Evolutionary conservation across 2,329 filamentous ascomycete species (phyloP), one percentile per base, ranked within the genome.

Genomic region (Claviceps purpurea): DNA sequence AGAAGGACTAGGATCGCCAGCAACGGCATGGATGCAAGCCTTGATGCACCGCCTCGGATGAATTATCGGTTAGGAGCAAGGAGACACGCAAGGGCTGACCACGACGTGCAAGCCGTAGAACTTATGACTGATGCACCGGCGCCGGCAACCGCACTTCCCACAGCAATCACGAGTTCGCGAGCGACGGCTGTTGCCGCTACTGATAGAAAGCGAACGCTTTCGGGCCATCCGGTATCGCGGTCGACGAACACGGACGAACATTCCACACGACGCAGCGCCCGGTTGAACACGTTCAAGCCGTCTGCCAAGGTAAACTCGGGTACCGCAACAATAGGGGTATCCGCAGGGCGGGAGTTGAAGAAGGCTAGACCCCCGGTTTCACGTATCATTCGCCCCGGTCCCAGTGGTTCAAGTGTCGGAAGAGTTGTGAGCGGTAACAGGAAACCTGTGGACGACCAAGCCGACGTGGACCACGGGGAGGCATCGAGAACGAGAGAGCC

Each of bases 121-220:
- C 58, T 59, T 59, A 62, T 72, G 48, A 58, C 65, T 2, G 77
- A 79, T 41, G 64, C 70, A 1, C 58, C 68, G 57, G 47, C 61
- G 60, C 46, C 26, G 60, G 56, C 66, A 58, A 51, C 64, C 60
- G 48, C 65, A 59, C 68, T 63, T 72, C 48, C 62, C 60, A 47
- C 65, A 60, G 68, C 63, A 72, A 70, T 59, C 22, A 55, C 59
- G 14, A 30, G 45, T 14, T 41, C 51, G 38, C 60, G 67, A 34
- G 60, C 71, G 52, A 54, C 56, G 16, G 61, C 71, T 18, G 63
- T 72, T 56, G 65, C 74, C 20, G 73, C 70, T 4, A 69, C 74
- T 14, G 87, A 90, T 55, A 81, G 89, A 65, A 97, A 96, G 70
- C 82, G 91, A 59, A 96, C 89, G 1, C 79, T 95, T n/a, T 95